Conservation (phyloP, 805 yeast species). For the Myxozyma geophila region DNA sequence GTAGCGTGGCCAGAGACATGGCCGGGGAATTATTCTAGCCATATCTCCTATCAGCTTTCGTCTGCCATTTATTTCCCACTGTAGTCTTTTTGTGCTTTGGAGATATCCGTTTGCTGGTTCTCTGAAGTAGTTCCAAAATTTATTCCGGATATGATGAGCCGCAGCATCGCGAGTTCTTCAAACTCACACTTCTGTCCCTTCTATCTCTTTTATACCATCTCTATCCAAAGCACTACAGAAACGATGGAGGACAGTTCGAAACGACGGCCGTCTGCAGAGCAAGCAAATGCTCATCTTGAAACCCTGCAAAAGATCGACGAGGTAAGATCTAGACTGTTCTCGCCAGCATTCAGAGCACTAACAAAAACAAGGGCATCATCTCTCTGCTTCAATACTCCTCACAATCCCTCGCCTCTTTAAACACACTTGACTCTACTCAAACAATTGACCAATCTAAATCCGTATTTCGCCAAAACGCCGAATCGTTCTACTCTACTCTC, state of each 20-base stretch:
- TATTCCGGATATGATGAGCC: too few species aligned
- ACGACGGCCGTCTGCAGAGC: conserved; percentile 11
- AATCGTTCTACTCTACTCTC: conserved; percentile 11
- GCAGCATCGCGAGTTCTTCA: neutral
- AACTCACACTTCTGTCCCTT: neutral
- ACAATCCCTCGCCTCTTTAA: conserved; percentile 19
- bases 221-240: neutral
- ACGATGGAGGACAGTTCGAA: neutral
- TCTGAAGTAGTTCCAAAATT: too few species aligned
- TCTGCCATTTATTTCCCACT: too few species aligned
- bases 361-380: conserved; percentile 19
- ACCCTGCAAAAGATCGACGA: conserved; percentile 30
- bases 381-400: conserved; percentile 21
- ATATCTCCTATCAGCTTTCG: too few species aligned
- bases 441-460: conserved; percentile 13
- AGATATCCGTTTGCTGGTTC: too few species aligned
- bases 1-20: too few species aligned
- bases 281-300: conserved; percentile 21
- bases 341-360: neutral
- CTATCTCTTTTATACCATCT: neutral
- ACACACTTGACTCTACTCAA: conserved; percentile 7
- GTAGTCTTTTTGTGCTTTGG: too few species aligned
- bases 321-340: conserved; percentile 7
- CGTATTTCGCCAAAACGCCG: conserved; percentile 10
- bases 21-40: too few species aligned